Base-by-base conservation (phyloP, 192 early-diverging fungal genomes). In the Podila epigama region DNA sequence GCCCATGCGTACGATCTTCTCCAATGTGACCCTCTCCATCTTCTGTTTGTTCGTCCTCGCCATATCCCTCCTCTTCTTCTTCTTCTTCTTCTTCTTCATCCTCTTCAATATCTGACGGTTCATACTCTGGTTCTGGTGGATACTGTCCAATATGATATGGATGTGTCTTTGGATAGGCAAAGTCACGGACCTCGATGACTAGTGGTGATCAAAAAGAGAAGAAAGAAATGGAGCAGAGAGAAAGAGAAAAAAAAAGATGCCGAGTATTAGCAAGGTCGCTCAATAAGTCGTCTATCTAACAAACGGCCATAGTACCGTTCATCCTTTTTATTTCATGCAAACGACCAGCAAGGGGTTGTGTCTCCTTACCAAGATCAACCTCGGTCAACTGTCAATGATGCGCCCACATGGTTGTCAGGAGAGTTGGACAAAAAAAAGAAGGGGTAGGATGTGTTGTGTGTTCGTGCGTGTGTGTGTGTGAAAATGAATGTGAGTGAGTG, bases 1-100 rank as follows among this genome's bases (percentile, higher is more conserved):
- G 75, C 20, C 82, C 65, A 12, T 81, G 70, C n/a, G 70, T 70
- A 56, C 77, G 84, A 51, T 83, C 78, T 6, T 60, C 58, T 51
- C 22, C 44, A 10, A 22, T 22, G n/a, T 48, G n/a, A 9, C n/a
- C n/a, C n/a, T n/a, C n/a, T n/a, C 63, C 51, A 42, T 65, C 25
- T 63, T 72, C 40, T 77, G 3, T 51, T 2, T 36, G 5, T 11
- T 48, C 44, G 20, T 48, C 44, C 44, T 48, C 44, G 11, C 9
- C 44, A 7, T 48, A 48, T 18, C 22, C 44, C 9, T 22, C 44
- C 44, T 48, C 44, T 7, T 48, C 40, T 9, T 54, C 68, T 13
- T 44, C 51, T 15, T 69, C 58, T 12, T 66, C 60, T 51, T 34
- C 71, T 39, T 68, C 72, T 20, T 63, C 48, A 5, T 62, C 72